Base-by-base conservation (phyloP, 371 early-diverging fungal species). In the Mucor plumbeus region DNA sequence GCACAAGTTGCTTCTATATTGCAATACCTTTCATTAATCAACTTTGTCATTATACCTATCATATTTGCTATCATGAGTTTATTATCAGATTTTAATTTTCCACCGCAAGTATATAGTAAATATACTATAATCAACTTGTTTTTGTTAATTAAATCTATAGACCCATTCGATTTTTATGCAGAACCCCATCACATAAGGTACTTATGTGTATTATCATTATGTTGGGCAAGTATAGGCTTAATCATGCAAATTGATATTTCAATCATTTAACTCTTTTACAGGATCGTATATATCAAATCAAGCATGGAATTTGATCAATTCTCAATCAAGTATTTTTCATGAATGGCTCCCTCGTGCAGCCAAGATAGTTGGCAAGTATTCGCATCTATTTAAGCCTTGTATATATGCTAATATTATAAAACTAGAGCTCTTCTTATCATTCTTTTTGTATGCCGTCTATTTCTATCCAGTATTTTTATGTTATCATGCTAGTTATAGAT, bases 401-500 rank as follows among this genome's bases (percentile, higher is more conserved):
- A 26, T 26, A 26, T 26, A 26, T 26, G 26, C 26, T 26, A 26
- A 26, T 26, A 3, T 26, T 26, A 26, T 26, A 26, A 26, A 26
- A 26, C 3, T 34, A 84, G 84, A 81, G 38, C 50, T 84, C 10
- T 84, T 84, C 58, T 65, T 84, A 4, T 78, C 84, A 0, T 84
- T 84, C 60, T 80, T 84, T n/a, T 39, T 84, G 6, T 80, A 81
- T 59, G 84, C 82, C n/a, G 80, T 79, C 0, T 78, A 79, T 44
- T 81, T 84, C 59, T 84, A 84, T 56, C 84, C 84, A 3, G 80
- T 78, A 1, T 81, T 84, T 47, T 60, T 81, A 10, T 84, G 80
- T 14, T 84, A 73, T 35, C 72, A 81, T 57, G 80, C 80, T 17
- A 81, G 79, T 47, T 74, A 76, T 43, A 59, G 72, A 35, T 83